Conservation (phyloP, 2,329 filamentous ascomycete species). For the Sordariomycetes sp. region DNA sequence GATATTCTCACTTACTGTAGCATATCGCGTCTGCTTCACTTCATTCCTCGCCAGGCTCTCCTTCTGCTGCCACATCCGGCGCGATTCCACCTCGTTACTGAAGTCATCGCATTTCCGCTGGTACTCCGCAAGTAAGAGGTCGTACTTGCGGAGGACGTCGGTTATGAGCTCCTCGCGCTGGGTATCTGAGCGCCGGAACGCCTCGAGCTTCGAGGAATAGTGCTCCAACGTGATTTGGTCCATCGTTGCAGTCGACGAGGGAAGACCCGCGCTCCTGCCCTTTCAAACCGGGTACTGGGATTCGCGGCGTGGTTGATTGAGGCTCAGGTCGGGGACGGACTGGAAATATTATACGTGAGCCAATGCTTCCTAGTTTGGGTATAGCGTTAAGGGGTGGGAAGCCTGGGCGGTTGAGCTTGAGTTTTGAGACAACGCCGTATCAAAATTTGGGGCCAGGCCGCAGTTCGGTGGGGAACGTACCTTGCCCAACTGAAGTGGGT, state of each 20-base stretch:
- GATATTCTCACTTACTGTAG: slow-evolving; percentile 7
- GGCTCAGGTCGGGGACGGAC: too few species aligned
- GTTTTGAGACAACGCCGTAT: too few species aligned
- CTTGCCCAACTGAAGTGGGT: too few species aligned
- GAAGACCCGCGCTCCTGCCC: neutral
- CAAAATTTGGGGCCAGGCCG: too few species aligned
- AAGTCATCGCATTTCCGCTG: slow-evolving; percentile 10
- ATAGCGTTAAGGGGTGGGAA: too few species aligned
- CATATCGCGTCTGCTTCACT: slow-evolving; percentile 6
- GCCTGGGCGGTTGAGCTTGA: too few species aligned
- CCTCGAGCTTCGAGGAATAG: neutral
- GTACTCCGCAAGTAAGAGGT: slow-evolving; percentile 1
- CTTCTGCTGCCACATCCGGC: slow-evolving; percentile 11
- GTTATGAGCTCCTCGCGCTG: slow-evolving; percentile 4
- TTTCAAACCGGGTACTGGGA: too few species aligned
- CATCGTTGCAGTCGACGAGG: neutral
- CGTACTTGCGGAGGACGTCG: slow-evolving; percentile 4
- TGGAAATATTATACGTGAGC: too few species aligned
- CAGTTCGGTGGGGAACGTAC: too few species aligned
- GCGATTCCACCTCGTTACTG: slow-evolving; percentile 11
- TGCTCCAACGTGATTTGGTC: neutral
- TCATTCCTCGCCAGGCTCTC: neutral
- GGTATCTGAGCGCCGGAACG: slow-evolving; percentile 3
- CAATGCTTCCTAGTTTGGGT: too few species aligned
- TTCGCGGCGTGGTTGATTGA: too few species aligned